Percentiles rank a stretch among this genome's conserved stretches.
phyloP scores from a whole-genome alignment of 2,329 filamentous ascomycete species.

The Mollisiaceae sp. region DNA sequence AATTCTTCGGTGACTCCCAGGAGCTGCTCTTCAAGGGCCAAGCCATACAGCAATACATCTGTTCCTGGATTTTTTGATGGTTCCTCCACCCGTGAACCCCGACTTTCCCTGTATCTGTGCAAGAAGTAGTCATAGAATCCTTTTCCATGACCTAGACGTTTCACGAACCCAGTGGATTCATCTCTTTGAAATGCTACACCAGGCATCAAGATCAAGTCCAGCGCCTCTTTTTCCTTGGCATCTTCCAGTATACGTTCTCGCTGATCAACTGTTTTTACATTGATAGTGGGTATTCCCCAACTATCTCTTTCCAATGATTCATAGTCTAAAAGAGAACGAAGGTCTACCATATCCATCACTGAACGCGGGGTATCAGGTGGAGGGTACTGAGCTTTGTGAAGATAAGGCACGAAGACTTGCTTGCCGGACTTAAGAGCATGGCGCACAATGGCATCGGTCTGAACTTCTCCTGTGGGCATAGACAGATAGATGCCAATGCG shows the following conservation, averaged over 20 bases:
- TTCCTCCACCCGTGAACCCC: constrained; percentile 35
- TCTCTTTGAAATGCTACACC: constrained; percentile 87
- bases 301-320: constrained; percentile 75
- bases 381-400: constrained; percentile 63
- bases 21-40: constrained; percentile 87
- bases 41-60: constrained; percentile 67
- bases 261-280: constrained; percentile 64
- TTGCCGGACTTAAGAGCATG: constrained; percentile 81
- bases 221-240: constrained; percentile 51
- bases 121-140: constrained; percentile 98
- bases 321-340: constrained; percentile 77
- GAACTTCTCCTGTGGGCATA: constrained; percentile 87
- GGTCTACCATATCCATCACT: constrained; percentile 94
- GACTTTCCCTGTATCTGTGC: constrained; percentile 67
- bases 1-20: constrained; percentile 68
- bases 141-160: constrained; percentile 89
- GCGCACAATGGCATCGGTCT: constrained; percentile 80
- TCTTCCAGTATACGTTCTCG: constrained; percentile 77
- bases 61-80: constrained; percentile 59
- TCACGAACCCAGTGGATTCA: constrained; percentile 57
- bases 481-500: constrained; percentile 88
- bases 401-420: constrained; percentile 88
- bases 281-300: constrained; percentile 94
- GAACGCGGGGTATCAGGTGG: constrained; percentile 55
- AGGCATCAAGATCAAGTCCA: constrained; percentile 90